Base-by-base conservation (phyloP, 2,329 filamentous ascomycete species). In the Talaromyces islandicus region DNA sequence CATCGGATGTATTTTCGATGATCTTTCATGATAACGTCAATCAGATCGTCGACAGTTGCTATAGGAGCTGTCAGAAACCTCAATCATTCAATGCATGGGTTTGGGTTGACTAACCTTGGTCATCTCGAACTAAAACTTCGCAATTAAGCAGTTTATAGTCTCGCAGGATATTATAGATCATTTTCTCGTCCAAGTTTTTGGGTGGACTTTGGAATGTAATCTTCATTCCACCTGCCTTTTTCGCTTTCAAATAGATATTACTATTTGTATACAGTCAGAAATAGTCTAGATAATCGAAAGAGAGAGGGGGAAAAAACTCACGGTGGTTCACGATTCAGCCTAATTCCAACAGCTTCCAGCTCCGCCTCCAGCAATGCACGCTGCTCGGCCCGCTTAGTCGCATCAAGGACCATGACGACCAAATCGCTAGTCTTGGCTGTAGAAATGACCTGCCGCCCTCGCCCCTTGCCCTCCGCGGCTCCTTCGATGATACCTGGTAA, bases 61-160 rank as follows among this genome's bases (percentile, higher is more conserved):
- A 27, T 27, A 61, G 11, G 17, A 14, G 52, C 2, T 63, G 24
- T 58, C 24, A 54, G 56, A 50, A 14, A 58, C 21, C 62, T 19
- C 21, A n/a, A 4, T 19, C n/a, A 6, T n/a, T 25, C 19, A 30
- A 64, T 21, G 69, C 65, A 54, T 27, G 12, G 35, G 14, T 38
- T 38, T 24, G 14, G 30, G 12, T 27, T 32, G 25, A 46, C 48
- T 46, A 73, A 85, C 84, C 84, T 73, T 95, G 87, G 71, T 99
- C 94, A 73, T 99, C 94, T 68, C 94, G 89, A 17, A 99, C 86
- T 24, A 99, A 85, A 0, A 99, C 92, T 75, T 99, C 94, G 77
- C 90, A 94, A 80, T 99, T 99, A 62, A 99, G 85, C 68, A 99
- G 92, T 80, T 97, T 97, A 86, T 99, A 99, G 82, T 99, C 94